These are phyloP conservation scores for Nannizziopsis arthrosporioides DNA, from an alignment of 2,329 filamentous ascomycete species.

Conservation along the genomic window DNA sequence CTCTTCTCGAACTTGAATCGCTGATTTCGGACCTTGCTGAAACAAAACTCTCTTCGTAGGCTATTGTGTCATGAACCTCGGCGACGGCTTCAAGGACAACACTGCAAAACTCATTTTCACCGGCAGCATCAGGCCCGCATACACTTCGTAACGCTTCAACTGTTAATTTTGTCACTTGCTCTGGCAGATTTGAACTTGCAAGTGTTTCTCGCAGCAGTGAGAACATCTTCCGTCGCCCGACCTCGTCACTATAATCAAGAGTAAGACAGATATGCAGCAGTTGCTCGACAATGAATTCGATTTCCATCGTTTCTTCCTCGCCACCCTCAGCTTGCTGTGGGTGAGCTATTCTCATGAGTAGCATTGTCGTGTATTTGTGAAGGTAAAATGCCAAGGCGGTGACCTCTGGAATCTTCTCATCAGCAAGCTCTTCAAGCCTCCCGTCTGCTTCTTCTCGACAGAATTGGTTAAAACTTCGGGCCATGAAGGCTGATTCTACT, in stretches of 20 bases:
- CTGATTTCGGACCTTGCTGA: constrained; percentile 81
- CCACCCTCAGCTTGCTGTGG: constrained; percentile 48
- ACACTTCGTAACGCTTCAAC: constrained; percentile 72
- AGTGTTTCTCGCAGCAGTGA: constrained; percentile 74
- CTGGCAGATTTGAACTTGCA: constrained; percentile 74
- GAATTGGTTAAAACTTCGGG: constrained; percentile 87
- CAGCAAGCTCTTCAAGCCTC: constrained; percentile 62
- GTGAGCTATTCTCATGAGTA: constrained; percentile 32
- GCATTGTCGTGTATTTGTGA: constrained; percentile 58
- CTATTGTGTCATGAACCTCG: constrained; percentile 90
- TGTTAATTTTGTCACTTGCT: constrained; percentile 81
- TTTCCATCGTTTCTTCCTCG: constrained; percentile 74
- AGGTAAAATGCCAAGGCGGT: constrained; percentile 81
- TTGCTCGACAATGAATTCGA: constrained; percentile 93
- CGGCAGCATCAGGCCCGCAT: constrained; percentile 50
- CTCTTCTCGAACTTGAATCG: constrained; percentile 45
- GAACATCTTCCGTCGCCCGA: constrained; percentile 92
- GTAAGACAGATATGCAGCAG: constrained; percentile 83
- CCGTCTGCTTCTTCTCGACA: constrained; percentile 63
- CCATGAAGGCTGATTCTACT: constrained; percentile 80
- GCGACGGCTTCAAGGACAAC: constrained; percentile 79
- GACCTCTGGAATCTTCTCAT: constrained; percentile 92
- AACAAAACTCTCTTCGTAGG: constrained; percentile 74
- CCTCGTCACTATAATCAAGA: constrained; percentile 94
- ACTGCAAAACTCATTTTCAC: constrained; percentile 40